A percentile compares a stretch with the other conserved stretches of the same genome.
phyloP scores from a whole-genome alignment of 345 rosid genomes.

The Psidium guajava region DNA sequence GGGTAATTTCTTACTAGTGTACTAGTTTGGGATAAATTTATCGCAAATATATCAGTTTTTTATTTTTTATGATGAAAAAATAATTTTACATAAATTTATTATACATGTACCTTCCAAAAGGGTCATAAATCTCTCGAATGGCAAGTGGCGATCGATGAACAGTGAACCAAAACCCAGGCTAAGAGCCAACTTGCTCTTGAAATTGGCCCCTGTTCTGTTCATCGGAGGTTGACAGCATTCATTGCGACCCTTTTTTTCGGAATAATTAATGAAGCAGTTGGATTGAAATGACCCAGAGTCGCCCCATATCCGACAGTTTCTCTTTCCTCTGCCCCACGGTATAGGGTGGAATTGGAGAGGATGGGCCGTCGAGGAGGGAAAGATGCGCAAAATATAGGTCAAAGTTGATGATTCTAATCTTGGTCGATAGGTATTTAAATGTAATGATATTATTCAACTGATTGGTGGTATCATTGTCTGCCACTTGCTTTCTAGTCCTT shows the following conservation, averaged over 20 bases:
- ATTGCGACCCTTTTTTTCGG: neutral
- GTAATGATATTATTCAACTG: too few species aligned
- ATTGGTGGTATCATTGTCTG: neutral
- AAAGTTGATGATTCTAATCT: too few species aligned
- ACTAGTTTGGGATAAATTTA: too few species aligned
- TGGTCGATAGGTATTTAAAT: neutral
- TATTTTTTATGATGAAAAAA: too few species aligned
- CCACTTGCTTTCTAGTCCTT: neutral
- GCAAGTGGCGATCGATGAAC: neutral
- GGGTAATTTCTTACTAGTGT: too few species aligned
- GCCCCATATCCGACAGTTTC: neutral
- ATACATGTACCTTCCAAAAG: neutral
- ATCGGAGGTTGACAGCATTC: neutral
- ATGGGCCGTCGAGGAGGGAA: neutral
- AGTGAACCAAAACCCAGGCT: neutral
- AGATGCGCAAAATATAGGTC: neutral
- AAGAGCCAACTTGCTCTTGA: neutral
- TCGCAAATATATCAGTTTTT: too few species aligned
- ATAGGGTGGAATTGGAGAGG: neutral
- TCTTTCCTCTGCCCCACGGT: neutral
- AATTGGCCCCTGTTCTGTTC: neutral
- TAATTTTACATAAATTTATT: too few species aligned
- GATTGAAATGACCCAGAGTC: neutral
- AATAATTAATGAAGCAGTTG: neutral
- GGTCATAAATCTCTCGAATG: neutral